Evolutionary conservation across 352 stramenopile species (phyloP), one percentile per base, ranked within the genome.

Genomic region (Nothophytophthora sp.): DNA sequence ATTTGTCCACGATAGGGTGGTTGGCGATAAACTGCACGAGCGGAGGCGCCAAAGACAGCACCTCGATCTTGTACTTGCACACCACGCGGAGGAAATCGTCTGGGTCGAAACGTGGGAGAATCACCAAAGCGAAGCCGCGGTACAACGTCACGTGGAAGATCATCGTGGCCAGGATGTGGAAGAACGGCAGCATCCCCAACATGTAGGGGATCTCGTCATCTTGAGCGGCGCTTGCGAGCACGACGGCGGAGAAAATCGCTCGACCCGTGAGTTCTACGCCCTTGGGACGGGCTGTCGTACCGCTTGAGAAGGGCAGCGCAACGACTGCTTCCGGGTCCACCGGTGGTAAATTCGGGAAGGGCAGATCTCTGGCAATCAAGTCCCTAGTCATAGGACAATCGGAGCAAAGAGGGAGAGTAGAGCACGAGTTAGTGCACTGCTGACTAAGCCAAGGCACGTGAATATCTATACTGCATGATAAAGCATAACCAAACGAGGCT

Each of bases 261-360:
- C 54, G 47, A 50, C 93, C 86, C 6, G 71, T 90, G 28, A 98
- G 55, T 63, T 97, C 87, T 6, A 97, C 91, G 13, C 88, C 92
- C 61, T 86, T 98, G 12, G 91, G 87, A 15, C 78, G 52, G 34
- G 90, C 90, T 4, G 93, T 98, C 2, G 92, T 98, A 20, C 93
- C 93, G 39, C 80, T 96, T 10, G 89, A 98, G 60, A 97, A 98
- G 0, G 94, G 94, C 20, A 98, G 50, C 11, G 55, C 45, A 5
- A 70, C 55, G n/a, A 70, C 48, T 5, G 39, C 60, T 34, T 61
- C 32, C 25, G 49, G 50, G 24, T 65, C 29, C 4, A 70, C 44
- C 2, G 55, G 45, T 3, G 60, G 50, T 10, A 70, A 25, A 32
- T 66, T 62, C 24, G 60, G 60, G 49, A 70, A 62, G 8, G 60